Percentiles rank a stretch among this genome's conserved stretches.
phyloP scores from a whole-genome alignment of 257 asterid species.

The Gynochthodes officinalis region DNA sequence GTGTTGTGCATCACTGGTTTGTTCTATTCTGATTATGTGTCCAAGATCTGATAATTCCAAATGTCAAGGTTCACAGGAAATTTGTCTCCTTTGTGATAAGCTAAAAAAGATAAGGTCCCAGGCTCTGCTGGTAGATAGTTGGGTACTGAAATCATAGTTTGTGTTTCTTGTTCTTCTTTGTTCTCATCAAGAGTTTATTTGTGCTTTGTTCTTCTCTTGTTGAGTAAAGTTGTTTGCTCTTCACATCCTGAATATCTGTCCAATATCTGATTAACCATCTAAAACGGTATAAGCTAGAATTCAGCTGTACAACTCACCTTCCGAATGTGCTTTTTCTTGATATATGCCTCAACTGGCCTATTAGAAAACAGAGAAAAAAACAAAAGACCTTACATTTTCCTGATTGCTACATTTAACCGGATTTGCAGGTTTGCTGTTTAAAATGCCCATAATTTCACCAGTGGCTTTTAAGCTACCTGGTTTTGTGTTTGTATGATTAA shows the following conservation, averaged over 20 bases:
- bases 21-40: neutral
- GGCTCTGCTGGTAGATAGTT: neutral
- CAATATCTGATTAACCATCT: neutral
- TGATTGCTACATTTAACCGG: neutral
- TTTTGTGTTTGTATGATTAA: neutral
- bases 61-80: neutral
- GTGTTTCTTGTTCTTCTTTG: neutral
- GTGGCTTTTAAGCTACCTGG: neutral
- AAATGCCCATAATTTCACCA: neutral
- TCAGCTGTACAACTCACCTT: neutral
- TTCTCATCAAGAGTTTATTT: too few relatives aligned
- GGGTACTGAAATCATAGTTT: neutral
- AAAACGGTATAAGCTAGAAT: neutral
- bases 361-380: neutral
- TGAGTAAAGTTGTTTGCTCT: neutral
- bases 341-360: neutral
- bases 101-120: neutral
- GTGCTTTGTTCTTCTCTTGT: too few relatives aligned
- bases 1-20: neutral
- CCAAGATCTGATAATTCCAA: neutral
- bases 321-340: neutral
- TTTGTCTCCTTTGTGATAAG: neutral
- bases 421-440: neutral
- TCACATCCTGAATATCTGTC: neutral
- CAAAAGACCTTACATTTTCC: neutral